phyloP scores from a whole-genome alignment of 169 alveolate genomes.

The Plasmodium yoelii region DNA sequence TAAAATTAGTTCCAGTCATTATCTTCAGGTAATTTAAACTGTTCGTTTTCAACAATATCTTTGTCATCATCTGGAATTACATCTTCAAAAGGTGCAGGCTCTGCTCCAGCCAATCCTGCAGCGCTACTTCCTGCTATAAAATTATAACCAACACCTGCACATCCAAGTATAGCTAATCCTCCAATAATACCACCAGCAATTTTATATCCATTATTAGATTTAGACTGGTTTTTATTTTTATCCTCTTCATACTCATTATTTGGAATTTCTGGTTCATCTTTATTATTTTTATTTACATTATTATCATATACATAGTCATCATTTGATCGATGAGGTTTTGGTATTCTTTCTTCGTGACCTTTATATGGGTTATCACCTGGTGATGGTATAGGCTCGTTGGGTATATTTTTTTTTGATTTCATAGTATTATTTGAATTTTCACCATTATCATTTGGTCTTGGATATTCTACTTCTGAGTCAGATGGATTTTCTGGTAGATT shows the following conservation, averaged over 20 bases:
- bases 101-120: conserved; percentile 23
- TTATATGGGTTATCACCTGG: neutral
- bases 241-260: conserved; percentile 1
- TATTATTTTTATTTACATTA: neutral
- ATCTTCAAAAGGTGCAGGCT: conserved; percentile 67
- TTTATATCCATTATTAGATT: conserved; percentile 43
- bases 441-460: too few relatives aligned
- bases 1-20: conserved; percentile 60
- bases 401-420: neutral
- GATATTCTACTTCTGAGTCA: too few relatives aligned
- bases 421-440: neutral
- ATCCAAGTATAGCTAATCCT: conserved; percentile 58
- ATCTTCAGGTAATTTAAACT: conserved; percentile 73
- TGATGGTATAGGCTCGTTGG: neutral
- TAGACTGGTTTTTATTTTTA: conserved; percentile 3
- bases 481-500: too few relatives aligned
- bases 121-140: conserved; percentile 26
- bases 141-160: conserved; percentile 49
- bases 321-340: neutral
- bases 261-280: neutral
- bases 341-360: conserved; percentile 3
- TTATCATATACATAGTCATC: neutral
- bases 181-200: conserved; percentile 75
- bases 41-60: conserved; percentile 37
- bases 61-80: conserved; percentile 51